Conservation (phyloP, 108 stramenopile genomes). For the Hondaea fermentalgiana region DNA sequence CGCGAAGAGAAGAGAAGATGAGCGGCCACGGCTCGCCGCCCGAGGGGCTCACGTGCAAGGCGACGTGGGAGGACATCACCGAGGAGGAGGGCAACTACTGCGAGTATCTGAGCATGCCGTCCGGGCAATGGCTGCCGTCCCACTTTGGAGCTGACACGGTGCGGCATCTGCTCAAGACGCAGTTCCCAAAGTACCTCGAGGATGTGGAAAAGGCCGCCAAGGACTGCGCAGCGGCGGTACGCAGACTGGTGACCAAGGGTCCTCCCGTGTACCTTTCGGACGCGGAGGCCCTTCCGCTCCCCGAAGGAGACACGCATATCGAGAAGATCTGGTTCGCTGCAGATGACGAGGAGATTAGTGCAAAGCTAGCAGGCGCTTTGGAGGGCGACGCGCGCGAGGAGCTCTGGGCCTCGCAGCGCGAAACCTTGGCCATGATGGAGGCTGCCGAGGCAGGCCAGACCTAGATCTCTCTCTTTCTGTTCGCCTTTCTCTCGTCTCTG, state of each 20-base stretch:
- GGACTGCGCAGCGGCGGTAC: neutral
- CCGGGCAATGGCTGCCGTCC: neutral
- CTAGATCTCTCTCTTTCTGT: neutral
- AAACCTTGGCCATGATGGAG: neutral
- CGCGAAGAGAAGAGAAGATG: neutral
- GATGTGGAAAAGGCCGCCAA: slow-evolving; percentile 8
- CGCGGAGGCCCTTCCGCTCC: neutral
- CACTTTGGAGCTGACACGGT: neutral
- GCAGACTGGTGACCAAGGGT: neutral
- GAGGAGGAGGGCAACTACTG: neutral
- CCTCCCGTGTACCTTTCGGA: neutral
- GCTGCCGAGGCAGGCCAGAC: neutral
- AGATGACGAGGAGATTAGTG: neutral
- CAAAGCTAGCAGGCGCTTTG: neutral
- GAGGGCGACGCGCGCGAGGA: neutral
- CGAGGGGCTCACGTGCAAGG: neutral
- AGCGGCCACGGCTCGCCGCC: neutral
- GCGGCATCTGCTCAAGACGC: neutral
- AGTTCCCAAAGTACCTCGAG: neutral
- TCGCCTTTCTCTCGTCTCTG: too few relatives aligned
- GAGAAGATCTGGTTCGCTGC: neutral
- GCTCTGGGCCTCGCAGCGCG: neutral
- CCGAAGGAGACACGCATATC: neutral
- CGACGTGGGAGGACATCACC: slow-evolving; percentile 1
- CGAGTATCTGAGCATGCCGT: neutral